These are phyloP conservation scores for Cladophialophora exuberans DNA, from an alignment of 2,329 filamentous ascomycete species.

Conservation along the genomic window DNA sequence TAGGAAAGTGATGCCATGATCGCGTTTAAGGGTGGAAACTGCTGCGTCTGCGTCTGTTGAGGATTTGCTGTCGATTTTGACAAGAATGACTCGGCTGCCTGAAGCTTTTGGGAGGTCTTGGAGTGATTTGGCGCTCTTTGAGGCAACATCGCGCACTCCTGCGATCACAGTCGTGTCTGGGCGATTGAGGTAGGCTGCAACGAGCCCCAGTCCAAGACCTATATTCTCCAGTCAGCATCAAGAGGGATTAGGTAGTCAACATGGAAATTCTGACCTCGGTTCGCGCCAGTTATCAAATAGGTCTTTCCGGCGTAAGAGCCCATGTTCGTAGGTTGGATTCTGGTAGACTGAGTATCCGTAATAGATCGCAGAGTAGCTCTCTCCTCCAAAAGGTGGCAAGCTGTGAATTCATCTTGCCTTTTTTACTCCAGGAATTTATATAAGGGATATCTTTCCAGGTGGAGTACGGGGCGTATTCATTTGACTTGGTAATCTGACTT, in stretches of 20 bases:
- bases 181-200: constrained; percentile 4
- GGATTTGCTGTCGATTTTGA: constrained; percentile 45
- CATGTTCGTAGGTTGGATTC: neutral
- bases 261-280: constrained; percentile 6
- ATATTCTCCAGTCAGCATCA: neutral
- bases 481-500: constrained; percentile 1
- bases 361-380: neutral
- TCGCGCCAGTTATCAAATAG: constrained; percentile 17
- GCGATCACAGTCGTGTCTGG: constrained; percentile 20
- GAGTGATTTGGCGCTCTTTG: constrained; percentile 32
- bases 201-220: constrained; percentile 17
- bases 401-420: too few relatives aligned
- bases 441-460: too few relatives aligned
- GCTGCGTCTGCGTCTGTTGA: constrained; percentile 39
- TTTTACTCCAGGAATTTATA: too few relatives aligned
- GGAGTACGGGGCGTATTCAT: neutral
- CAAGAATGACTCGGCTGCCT: constrained; percentile 42
- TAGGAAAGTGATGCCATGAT: constrained; percentile 41
- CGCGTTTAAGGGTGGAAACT: constrained; percentile 34
- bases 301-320: neutral
- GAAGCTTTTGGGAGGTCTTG: constrained; percentile 37
- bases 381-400: too few relatives aligned
- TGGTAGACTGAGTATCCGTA: neutral
- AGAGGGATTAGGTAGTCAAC: neutral
- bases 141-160: constrained; percentile 10